Evolutionary conservation across 257 asterid species (phyloP).

Genomic region (Marsdenia floribunda): DNA sequence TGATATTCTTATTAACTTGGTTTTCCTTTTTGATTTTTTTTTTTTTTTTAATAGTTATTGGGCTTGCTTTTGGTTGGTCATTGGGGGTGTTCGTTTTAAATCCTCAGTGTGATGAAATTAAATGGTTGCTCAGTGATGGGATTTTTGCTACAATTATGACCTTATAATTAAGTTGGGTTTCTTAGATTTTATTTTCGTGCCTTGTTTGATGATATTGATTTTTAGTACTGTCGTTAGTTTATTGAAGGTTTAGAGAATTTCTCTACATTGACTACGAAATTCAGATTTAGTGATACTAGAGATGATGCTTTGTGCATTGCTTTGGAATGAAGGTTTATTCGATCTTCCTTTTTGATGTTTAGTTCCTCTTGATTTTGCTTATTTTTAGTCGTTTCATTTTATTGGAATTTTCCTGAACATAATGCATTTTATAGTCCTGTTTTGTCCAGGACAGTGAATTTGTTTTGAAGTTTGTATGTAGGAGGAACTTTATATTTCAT

Average conservation of each 20-base stretch:
- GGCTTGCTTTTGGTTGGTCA: background rate
- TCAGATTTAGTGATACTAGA: background rate
- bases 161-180: background rate
- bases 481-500: background rate
- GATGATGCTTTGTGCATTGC: background rate
- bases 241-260: background rate
- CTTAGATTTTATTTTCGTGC: background rate
- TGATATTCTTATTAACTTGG: background rate
- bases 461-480: background rate
- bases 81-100: conserved; percentile 31
- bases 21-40: background rate
- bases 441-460: background rate
- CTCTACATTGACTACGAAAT: background rate
- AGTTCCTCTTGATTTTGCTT: background rate
- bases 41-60: no score
- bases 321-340: background rate
- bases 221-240: background rate
- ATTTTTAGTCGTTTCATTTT: background rate
- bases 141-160: background rate
- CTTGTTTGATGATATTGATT: background rate
- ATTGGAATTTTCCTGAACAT: background rate
- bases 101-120: conserved; percentile 16
- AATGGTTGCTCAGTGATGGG: background rate
- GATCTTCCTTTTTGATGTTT: background rate
- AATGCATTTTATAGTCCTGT: background rate